Conservation (phyloP, 805 yeast genomes). For the Saccharomycopsis lassenensis region DNA sequence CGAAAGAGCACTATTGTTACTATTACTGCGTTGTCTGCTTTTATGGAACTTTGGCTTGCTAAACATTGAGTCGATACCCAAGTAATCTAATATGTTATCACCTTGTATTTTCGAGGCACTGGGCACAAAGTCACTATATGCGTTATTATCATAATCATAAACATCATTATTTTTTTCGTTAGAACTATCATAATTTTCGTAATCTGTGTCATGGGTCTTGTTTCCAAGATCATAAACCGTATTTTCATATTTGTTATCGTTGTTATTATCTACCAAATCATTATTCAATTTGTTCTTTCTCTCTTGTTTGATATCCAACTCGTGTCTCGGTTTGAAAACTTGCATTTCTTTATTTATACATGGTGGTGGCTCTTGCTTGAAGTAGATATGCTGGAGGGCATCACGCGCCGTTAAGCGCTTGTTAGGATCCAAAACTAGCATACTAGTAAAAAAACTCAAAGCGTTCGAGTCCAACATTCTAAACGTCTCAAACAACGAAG, state of each 20-base stretch:
- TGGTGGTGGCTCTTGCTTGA: constrained; percentile 58
- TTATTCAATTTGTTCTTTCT: constrained; percentile 8
- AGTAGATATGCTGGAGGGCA: constrained; percentile 64
- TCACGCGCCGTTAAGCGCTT: constrained; percentile 68
- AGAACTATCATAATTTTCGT: too few species aligned
- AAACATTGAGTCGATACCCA: constrained; percentile 3
- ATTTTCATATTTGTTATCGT: too few species aligned
- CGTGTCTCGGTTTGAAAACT: constrained; percentile 78
- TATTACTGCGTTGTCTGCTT: constrained; percentile 7
- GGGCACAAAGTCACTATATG: too few species aligned
- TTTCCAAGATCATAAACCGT: too few species aligned
- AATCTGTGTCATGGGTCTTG: too few species aligned
- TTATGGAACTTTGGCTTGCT: constrained; percentile 6
- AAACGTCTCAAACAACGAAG: constrained; percentile 43
- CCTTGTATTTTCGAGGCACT: background rate
- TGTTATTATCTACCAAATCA: constrained; percentile 8
- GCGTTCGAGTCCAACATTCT: constrained; percentile 32
- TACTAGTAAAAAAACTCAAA: constrained; percentile 43
- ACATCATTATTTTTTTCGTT: too few species aligned
- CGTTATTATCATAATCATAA: too few species aligned
- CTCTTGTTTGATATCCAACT: constrained; percentile 56
- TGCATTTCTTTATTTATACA: constrained; percentile 45
- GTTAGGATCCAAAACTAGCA: constrained; percentile 61
- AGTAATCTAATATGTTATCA: constrained; percentile 6
- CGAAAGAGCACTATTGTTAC: constrained; percentile 1